phyloP scores from a whole-genome alignment of 306 rosid genomes.

The Oemleria cerasiformis region DNA sequence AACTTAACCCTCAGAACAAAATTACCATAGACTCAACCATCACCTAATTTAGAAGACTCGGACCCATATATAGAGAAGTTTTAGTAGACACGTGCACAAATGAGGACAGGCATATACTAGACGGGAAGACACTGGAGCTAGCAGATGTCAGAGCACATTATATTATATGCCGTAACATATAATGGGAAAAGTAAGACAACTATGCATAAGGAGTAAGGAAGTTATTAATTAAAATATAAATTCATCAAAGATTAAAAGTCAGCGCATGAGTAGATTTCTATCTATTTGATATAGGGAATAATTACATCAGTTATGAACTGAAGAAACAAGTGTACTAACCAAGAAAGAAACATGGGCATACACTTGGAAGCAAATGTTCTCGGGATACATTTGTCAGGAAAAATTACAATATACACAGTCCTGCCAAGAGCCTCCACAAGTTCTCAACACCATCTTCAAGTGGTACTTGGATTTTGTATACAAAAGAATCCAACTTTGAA shows the following conservation, averaged over 20 bases:
- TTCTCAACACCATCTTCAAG: conserved; percentile 54
- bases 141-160: not conserved
- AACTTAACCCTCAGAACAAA: not conserved
- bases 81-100: not conserved
- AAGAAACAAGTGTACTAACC: conserved; percentile 93
- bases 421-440: conserved; percentile 88
- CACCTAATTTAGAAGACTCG: not conserved
- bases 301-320: conserved; percentile 45
- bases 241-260: conserved; percentile 23
- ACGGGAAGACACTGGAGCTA: not conserved
- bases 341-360: conserved; percentile 84
- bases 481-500: conserved; percentile 43
- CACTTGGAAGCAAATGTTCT: conserved; percentile 82
- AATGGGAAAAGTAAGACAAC: not conserved
- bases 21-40: not conserved
- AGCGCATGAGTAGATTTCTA: conserved; percentile 37
- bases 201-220: not conserved
- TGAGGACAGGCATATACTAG: not conserved
- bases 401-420: conserved; percentile 95
- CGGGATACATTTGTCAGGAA: conserved; percentile 86
- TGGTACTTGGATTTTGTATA: conserved; percentile 54
- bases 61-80: not conserved
- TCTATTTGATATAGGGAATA: conserved; percentile 41
- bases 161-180: not conserved
- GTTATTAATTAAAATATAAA: not conserved